phyloP scores from a whole-genome alignment of 2,329 filamentous ascomycete genomes.

The Colletotrichum lini region DNA sequence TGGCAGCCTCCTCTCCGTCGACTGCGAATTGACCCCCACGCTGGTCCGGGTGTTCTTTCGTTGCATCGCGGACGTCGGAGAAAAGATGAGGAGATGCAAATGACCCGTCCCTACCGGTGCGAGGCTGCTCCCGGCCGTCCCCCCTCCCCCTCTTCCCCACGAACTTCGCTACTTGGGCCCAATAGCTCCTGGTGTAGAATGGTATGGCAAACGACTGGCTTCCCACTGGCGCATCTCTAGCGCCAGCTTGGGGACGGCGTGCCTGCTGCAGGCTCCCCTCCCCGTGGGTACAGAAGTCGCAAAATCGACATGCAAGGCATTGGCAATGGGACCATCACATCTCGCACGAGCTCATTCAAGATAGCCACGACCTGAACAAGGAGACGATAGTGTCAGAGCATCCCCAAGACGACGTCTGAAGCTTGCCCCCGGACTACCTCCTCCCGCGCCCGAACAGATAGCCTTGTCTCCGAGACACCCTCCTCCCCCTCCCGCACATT shows the following conservation, averaged over 20 bases:
- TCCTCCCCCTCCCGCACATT: too few species aligned
- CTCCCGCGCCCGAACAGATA: neutral
- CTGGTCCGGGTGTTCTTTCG: neutral
- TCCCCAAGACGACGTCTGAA: neutral
- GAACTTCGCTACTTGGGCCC: neutral
- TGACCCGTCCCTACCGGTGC: conserved; percentile 10
- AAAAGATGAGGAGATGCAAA: neutral
- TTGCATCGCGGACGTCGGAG: conserved; percentile 17
- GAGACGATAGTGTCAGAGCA: neutral
- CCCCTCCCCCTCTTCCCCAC: neutral
- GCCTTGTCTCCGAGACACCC: neutral
- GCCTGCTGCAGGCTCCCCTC: neutral
- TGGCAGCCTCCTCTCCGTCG: neutral
- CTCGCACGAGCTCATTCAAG: neutral
- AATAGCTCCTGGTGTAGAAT: conserved; percentile 21
- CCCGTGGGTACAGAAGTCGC: neutral
- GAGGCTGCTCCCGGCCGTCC: conserved; percentile 32
- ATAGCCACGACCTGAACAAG: neutral
- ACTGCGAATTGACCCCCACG: neutral
- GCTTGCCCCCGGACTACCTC: neutral
- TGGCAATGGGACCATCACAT: too few species aligned
- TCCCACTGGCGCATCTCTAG: neutral
- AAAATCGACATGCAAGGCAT: neutral
- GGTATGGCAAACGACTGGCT: neutral
- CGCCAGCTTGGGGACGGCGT: neutral